Evolutionary conservation across 2,329 filamentous ascomycete genomes (phyloP).

Genomic region (Neopestalotiopsis rosae): DNA sequence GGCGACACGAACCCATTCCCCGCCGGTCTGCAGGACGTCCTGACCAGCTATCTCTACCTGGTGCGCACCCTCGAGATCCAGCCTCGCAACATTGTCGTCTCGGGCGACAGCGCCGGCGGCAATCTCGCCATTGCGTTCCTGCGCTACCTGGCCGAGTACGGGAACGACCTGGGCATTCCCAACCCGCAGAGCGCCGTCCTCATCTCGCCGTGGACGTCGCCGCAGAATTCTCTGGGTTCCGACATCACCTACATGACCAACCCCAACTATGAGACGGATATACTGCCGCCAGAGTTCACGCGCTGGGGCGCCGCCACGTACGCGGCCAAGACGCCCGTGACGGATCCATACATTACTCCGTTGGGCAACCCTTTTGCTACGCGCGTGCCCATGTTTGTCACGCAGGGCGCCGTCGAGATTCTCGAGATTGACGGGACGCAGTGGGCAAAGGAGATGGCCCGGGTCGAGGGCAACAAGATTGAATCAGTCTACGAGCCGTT

Average conservation of each 20-base stretch:
- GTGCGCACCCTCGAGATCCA: slow-evolving; percentile 42
- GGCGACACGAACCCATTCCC: slow-evolving; percentile 45
- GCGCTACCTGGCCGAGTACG: slow-evolving; percentile 48
- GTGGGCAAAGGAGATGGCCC: slow-evolving; percentile 59
- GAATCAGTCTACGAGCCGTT: slow-evolving; percentile 44
- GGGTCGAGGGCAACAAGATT: slow-evolving; percentile 31
- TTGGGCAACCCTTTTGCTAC: slow-evolving; percentile 30
- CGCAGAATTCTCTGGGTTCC: slow-evolving; percentile 15
- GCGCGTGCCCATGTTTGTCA: slow-evolving; percentile 30
- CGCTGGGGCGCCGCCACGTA: slow-evolving; percentile 44
- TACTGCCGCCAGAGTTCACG: slow-evolving; percentile 41
- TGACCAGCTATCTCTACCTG: slow-evolving; percentile 48
- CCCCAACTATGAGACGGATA: slow-evolving; percentile 38
- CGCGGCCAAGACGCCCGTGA: slow-evolving; percentile 20
- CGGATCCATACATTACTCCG: slow-evolving; percentile 25
- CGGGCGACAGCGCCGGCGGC: slow-evolving; percentile 52
- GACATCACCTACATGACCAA: slow-evolving; percentile 27
- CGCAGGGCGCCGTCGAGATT: slow-evolving; percentile 31
- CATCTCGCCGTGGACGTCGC: slow-evolving; percentile 29
- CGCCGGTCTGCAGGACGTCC: slow-evolving; percentile 49
- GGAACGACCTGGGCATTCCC: slow-evolving; percentile 36
- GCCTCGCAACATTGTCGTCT: slow-evolving; percentile 43
- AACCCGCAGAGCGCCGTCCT: slow-evolving; percentile 43
- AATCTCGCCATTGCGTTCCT: slow-evolving; percentile 47
- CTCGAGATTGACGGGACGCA: slow-evolving; percentile 49